Base-by-base conservation (phyloP, 2,329 filamentous ascomycete species). In the Grosmannia penicillata region DNA sequence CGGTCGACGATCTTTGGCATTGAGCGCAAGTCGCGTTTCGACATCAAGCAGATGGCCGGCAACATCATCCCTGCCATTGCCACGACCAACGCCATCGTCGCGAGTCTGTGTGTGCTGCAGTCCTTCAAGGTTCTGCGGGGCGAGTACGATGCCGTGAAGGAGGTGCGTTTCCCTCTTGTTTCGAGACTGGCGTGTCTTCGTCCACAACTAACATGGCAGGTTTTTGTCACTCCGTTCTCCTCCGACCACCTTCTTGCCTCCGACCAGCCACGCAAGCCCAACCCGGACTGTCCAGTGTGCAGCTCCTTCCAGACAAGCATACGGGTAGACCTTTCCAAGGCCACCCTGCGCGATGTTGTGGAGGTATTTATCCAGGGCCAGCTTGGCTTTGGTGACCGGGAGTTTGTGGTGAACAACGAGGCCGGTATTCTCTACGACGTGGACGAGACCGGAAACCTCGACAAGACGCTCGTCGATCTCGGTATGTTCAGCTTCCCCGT, bases 1-100 rank as follows among this genome's bases (percentile, higher is more conserved):
- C 75, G 91, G 32, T 91, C 89, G 1, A 67, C 74, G 19, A 70
- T 93, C n/a, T 98, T 98, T 53, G 81, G 78, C 40, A 94, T 98
- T 41, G 82, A 89, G 38, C 62, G 67, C 5, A 89, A 85, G 56
- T 93, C 86, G 18, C 85, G 93, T 42, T 98, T 96, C 53, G 87
- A 96, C 53, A 87, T 91, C 51, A 98, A 98, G 62, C 82, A 98
- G 60, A 98, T 96, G 89, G 91, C 91, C 4, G 91, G 91, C 38
- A 98, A 98, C 55, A 98, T 98, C 51, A 98, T 98, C 44, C 91
- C 91, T 2, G 91, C 91, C 2, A 98, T 98, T 53, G 91, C 91
- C 6, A 98, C 91, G 0, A 96, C 91, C 0, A 98, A 98, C 56
- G 91, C 91, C 14, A 93, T 96, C 56, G 89, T 91, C 2, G 91